Conservation (phyloP, 257 asterid species). For the Forsythia viridissima region DNA sequence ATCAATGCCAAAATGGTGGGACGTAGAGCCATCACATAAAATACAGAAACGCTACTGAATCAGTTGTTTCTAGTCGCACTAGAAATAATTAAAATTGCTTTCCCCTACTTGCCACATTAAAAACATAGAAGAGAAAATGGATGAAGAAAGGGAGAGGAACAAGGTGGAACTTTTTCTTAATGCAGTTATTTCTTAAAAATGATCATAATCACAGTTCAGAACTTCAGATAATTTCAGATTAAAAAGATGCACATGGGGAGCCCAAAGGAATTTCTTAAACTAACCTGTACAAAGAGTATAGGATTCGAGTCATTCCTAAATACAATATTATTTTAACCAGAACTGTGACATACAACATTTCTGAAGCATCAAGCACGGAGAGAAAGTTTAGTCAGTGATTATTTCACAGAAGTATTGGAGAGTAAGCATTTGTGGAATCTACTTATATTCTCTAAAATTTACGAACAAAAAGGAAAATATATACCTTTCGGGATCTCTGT, state of each 20-base stretch:
- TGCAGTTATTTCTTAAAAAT: neutral
- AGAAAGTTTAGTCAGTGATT: neutral
- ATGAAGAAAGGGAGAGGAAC: neutral
- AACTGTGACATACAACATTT: neutral
- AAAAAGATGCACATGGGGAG: neutral
- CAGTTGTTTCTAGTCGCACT: neutral
- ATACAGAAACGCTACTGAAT: neutral
- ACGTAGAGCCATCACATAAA: neutral
- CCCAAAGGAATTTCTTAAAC: neutral
- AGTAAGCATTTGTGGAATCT: too few species aligned
- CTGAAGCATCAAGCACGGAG: neutral
- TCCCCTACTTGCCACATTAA: neutral
- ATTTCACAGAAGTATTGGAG: too few species aligned
- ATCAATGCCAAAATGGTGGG: neutral
- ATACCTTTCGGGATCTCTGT: conserved; percentile 85
- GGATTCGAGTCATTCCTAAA: neutral
- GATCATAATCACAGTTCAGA: too few species aligned
- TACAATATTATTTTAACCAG: neutral
- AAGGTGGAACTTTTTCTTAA: neutral
- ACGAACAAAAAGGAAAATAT: neutral
- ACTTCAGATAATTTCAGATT: neutral
- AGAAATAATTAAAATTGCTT: too few species aligned
- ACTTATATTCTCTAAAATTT: neutral
- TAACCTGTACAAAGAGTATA: neutral
- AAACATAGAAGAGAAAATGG: neutral